Evolutionary conservation across 257 asterid genomes (phyloP).

Genomic region (Solanum etuberosum): DNA sequence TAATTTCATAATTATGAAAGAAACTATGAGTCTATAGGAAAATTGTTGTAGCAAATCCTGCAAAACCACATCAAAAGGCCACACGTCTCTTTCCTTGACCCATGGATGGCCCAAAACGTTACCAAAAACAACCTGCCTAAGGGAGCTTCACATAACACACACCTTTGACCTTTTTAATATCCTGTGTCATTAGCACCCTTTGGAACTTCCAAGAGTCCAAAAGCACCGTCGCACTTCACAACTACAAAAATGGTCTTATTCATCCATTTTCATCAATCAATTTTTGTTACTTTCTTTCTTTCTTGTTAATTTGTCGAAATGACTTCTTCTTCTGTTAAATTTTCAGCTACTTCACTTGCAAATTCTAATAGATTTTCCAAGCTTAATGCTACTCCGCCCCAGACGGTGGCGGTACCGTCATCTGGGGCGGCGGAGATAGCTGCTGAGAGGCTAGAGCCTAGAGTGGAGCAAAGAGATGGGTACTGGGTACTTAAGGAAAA

Average conservation of each 20-base stretch:
- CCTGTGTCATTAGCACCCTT: constrained; percentile 29
- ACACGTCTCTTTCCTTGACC: neutral
- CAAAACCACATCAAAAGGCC: neutral
- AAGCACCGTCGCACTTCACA: constrained; percentile 4
- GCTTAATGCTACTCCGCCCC: constrained; percentile 55
- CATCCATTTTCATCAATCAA: neutral
- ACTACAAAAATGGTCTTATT: constrained; percentile 22
- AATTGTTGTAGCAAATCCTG: neutral
- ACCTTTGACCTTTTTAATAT: neutral
- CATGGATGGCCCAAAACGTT: neutral
- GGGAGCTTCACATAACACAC: neutral
- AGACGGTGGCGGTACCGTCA: constrained; percentile 33
- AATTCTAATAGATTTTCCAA: constrained; percentile 7
- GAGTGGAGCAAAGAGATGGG: constrained; percentile 72
- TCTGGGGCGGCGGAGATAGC: constrained; percentile 18
- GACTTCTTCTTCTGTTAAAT: constrained; percentile 61
- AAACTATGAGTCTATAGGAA: too few species aligned
- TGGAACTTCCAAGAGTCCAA: constrained; percentile 53
- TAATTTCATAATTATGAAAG: too few species aligned
- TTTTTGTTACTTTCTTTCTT: neutral
- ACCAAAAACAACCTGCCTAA: neutral
- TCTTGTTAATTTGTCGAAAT: constrained; percentile 6
- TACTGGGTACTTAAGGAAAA: constrained; percentile 73
- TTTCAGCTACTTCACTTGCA: constrained; percentile 36
- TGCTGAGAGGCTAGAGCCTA: constrained; percentile 53